Conservation (phyloP, 2,329 filamentous ascomycete species). For the Colletotrichum sp. region DNA sequence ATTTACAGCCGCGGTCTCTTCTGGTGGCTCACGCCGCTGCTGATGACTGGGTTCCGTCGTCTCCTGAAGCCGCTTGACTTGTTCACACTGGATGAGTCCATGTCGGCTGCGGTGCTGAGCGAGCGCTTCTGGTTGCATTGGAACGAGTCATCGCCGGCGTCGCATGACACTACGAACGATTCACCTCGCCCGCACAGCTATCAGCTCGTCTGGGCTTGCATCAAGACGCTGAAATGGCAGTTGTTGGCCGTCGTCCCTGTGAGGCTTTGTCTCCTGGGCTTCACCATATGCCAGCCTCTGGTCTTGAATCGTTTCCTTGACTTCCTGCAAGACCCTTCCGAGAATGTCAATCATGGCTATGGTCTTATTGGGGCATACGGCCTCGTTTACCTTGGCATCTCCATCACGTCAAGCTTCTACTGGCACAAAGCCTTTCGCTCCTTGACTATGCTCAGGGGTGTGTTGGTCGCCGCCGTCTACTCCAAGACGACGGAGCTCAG, state of each 20-base stretch:
- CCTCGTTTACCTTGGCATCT: conserved; percentile 47
- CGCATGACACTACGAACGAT: neutral
- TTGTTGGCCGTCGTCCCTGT: conserved; percentile 35
- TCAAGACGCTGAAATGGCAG: conserved; percentile 31
- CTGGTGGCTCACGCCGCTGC: conserved; percentile 40
- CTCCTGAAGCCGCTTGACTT: conserved; percentile 38
- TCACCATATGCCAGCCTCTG: conserved; percentile 42
- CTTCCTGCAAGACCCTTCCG: conserved; percentile 31
- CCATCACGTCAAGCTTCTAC: conserved; percentile 32
- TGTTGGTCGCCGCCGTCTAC: conserved; percentile 30
- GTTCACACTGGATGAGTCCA: conserved; percentile 32
- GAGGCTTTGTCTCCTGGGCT: conserved; percentile 35
- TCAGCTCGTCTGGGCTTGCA: conserved; percentile 31
- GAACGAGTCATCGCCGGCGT: conserved; percentile 27
- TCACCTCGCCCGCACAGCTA: conserved; percentile 7
- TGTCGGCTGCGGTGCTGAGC: conserved; percentile 33
- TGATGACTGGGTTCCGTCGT: conserved; percentile 35
- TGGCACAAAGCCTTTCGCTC: conserved; percentile 27
- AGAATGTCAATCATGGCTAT: conserved; percentile 33
- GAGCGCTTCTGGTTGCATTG: conserved; percentile 35
- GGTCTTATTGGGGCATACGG: conserved; percentile 46
- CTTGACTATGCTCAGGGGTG: conserved; percentile 30
- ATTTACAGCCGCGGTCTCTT: conserved; percentile 39
- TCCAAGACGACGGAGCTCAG: conserved; percentile 26
- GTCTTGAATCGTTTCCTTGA: conserved; percentile 37